phyloP scores from a whole-genome alignment of 116 monocot species.

The Posidonia oceanica region DNA sequence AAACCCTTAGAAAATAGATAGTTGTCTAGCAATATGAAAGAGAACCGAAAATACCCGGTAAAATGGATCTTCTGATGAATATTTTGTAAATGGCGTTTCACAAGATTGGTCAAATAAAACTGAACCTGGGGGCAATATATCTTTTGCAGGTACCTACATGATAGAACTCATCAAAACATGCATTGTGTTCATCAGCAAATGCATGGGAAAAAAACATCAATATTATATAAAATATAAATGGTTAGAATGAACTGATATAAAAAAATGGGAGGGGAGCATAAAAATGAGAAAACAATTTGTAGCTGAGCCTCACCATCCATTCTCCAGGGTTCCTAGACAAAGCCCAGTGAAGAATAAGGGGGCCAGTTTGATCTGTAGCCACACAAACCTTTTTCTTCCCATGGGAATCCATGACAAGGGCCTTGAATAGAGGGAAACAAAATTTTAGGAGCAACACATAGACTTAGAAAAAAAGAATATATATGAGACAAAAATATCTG shows the following conservation, averaged over 20 bases:
- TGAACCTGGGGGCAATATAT: conserved; percentile 46
- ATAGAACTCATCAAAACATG: neutral
- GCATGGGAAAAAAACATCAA: neutral
- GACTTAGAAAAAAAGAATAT: neutral
- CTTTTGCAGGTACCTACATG: conserved; percentile 54
- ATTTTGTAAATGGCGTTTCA: conserved; percentile 60
- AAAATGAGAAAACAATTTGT: no score
- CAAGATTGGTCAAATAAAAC: conserved; percentile 40
- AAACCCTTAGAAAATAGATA: no score
- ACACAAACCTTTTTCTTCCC: conserved; percentile 70
- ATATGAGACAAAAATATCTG: conserved; percentile 1
- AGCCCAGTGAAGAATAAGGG: conserved; percentile 88
- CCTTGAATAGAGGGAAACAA: conserved; percentile 34
- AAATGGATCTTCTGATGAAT: conserved; percentile 20
- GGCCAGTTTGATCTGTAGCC: conserved; percentile 47
- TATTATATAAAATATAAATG: neutral
- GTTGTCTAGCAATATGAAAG: no score
- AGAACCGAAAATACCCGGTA: conserved; percentile 35
- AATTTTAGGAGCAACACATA: neutral
- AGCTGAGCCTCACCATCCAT: conserved; percentile 51
- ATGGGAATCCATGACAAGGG: conserved; percentile 33
- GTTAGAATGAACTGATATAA: neutral
- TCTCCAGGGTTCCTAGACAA: conserved; percentile 57
- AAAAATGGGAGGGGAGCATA: neutral
- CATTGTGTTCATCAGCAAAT: neutral